Conservation (phyloP, 495 filamentous ascomycete genomes). For the Tuber indicum region DNA sequence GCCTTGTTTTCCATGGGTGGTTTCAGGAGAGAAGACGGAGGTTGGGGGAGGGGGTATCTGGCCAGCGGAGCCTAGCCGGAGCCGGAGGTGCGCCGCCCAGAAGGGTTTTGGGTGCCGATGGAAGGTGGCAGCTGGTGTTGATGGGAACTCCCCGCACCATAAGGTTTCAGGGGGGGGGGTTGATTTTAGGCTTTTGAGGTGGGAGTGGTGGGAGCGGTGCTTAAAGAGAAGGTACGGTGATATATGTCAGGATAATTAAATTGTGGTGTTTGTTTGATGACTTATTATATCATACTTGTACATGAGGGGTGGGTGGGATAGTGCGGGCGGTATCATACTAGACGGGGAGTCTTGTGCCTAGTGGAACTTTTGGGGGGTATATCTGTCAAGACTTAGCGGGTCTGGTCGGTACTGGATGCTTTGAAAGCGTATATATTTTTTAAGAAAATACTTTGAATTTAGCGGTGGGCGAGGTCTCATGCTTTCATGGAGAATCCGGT, state of each 20-base stretch:
- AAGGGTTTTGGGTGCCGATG: not conserved
- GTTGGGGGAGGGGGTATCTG: not conserved
- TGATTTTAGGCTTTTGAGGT: not conserved
- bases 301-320: not conserved
- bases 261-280: not conserved
- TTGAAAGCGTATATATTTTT: not conserved
- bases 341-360: not conserved
- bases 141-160: not conserved
- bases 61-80: not conserved
- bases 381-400: not conserved
- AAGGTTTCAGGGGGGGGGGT: not conserved
- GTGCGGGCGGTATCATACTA: not conserved
- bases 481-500: too few species aligned
- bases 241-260: not conserved
- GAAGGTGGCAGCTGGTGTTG: not conserved
- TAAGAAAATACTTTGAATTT: not conserved
- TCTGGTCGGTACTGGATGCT: not conserved
- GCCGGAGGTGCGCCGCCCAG: not conserved
- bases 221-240: not conserved
- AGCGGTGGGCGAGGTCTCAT: not conserved
- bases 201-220: not conserved
- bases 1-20: not conserved
- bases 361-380: not conserved
- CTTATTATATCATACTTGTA: not conserved
- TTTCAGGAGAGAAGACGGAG: not conserved